Base-by-base conservation (phyloP, 805 yeast species). In the Kodamaea kaohsiungensis region DNA sequence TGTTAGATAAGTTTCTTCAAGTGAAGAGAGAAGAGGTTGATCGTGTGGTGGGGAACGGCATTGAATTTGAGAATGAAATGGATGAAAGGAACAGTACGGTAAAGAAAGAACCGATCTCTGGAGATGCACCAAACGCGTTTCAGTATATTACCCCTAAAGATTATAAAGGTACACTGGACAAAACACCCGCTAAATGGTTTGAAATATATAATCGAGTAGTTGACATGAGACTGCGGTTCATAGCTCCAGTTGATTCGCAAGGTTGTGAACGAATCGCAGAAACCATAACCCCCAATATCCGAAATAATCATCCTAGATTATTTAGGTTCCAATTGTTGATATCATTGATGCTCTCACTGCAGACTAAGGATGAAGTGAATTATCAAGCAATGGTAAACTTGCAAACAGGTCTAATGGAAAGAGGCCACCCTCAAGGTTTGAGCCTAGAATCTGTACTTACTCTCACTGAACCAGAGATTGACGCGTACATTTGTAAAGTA, bases 321-420 rank as follows among this genome's bases (percentile, higher is more conserved):
- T 82, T 70, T 63, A 76, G 97, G 49, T 87, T 86, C 63, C 97
- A 91, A 67, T 74, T 89, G 37, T 75, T 92, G 35, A 77, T 91
- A 0, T 85, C 96, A 2, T 76, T 92, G 50, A 89, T 92, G 92
- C 81, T 92, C 30, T 89, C 96, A 8, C 82, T 97, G 0, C 98
- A 92, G 61, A 92, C 98, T 1, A 91, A 88, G 65, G 98, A 92
- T 68, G 96, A 90, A 66, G 83, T 86, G 48, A 92, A 90, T 56
- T 88, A 78, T 52, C 80, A 79, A 43, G 96, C 95, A 0, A 87
- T 91, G 85, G 66, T 67, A 13, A 78, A 71, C 30, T 71, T 93
- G 58, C 85, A 89, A 48, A 61, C 63, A 38, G 73, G 79, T 59
- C 71, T 86, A 61, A 54, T 54, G 51, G 56, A 61, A n/a, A 60